Conservation (phyloP, 1,284 basidiomycete species). For the Apiotrichum mycotoxinovorans region DNA sequence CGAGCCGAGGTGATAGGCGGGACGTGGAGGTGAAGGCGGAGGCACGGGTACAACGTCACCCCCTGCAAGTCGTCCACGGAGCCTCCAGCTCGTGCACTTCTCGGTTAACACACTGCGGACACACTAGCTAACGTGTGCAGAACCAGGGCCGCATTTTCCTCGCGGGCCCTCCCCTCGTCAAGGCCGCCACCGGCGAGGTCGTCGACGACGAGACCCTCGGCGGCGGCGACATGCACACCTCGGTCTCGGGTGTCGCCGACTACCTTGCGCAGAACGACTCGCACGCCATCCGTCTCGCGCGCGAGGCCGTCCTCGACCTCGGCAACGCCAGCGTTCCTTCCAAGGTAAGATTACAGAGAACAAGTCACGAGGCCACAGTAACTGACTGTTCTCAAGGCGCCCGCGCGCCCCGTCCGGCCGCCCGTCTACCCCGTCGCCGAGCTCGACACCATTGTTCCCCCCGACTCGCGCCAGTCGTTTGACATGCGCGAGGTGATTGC, state of each 20-base stretch:
- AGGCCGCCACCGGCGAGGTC: conserved; percentile 89
- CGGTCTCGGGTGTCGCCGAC: conserved; percentile 89
- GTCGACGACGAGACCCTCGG: conserved; percentile 84
- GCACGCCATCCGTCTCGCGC: conserved; percentile 79
- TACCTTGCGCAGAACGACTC: conserved; percentile 84
- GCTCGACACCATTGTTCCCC: conserved; percentile 85
- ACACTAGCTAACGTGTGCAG: neutral
- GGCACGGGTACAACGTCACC: too few relatives aligned
- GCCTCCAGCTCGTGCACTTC: too few relatives aligned
- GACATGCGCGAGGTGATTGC: conserved; percentile 93
- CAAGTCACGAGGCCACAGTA: too few relatives aligned
- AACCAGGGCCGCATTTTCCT: conserved; percentile 93
- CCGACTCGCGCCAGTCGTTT: conserved; percentile 79
- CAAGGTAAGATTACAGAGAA: too few relatives aligned
- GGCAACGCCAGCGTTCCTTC: conserved; percentile 48
- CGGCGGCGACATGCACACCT: conserved; percentile 87
- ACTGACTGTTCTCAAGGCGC: neutral
- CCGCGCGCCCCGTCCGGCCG: conserved; percentile 26
- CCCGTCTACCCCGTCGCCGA: conserved; percentile 78
- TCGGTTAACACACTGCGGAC: too few relatives aligned
- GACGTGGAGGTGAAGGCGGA: too few relatives aligned
- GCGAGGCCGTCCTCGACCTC: conserved; percentile 75
- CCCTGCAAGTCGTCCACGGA: too few relatives aligned
- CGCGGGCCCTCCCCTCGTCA: conserved; percentile 92
- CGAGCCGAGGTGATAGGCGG: too few relatives aligned